Base-by-base conservation (phyloP, 1,284 basidiomycete species). In the Ganoderma sinense region DNA sequence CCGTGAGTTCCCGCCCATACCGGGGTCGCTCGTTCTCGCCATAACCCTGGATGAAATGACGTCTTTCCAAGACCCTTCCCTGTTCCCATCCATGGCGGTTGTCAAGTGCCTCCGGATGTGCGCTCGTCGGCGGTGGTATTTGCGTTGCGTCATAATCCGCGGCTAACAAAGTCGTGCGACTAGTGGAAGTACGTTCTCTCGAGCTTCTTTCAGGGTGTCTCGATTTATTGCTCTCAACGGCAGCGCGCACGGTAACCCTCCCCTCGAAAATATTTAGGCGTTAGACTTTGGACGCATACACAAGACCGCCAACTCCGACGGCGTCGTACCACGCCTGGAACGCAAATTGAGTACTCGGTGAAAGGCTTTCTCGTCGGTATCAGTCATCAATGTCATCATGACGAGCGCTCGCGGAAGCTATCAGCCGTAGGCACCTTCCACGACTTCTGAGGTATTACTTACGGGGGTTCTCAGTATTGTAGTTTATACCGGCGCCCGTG, bases 31-130 rank as follows among this genome's bases (percentile, higher is more conserved):
- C 36, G 53, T 26, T 29, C 10, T 43, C 56, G 53, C 48, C 36
- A 56, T 58, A 48, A 39, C 40, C 48, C 45, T 36, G 31, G 66
- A 51, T 41, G 31, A 59, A 20, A 59, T 67, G 66, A 67, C 66
- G 66, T 63, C 43, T 39, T 33, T 39, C 33, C 29, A 20, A 31
- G 18, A 39, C 56, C 33, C 18, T 20, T 11, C 39, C 18, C 40
- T 39, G 26, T 65, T 65, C 56, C 55, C 55, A 64, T 36, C 48
- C 55, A 64, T 36, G 13, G 29, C 62, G 62, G 43, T 51, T 53
- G 62, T 36, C 62, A 51, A 64, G 48, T 39, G 33, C 33, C 31
- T 14, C 33, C 33, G 14, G 8, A 64, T 11, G 36, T 40, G n/a
- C 48, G 39, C 36, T n/a, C 39, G 39, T 26, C 23, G 39, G 20